These are phyloP conservation scores for Fusarium domesticum DNA, from an alignment of 2,329 filamentous ascomycete genomes.

Conservation along the genomic window DNA sequence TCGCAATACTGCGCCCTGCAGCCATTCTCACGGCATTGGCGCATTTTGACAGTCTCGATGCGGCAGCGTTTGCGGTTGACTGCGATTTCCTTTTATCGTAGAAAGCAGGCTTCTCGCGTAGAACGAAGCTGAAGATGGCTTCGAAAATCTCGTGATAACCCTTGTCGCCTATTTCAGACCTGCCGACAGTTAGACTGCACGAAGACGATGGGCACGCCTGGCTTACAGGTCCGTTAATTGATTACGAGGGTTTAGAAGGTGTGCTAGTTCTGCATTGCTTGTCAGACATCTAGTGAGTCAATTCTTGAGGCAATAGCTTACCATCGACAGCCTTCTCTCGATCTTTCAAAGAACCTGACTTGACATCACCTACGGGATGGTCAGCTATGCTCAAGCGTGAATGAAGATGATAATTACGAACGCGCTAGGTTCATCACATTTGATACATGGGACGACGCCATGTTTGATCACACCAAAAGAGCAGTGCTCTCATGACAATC, in stretches of 20 bases:
- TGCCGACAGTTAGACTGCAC: conserved; percentile 20
- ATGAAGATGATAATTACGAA: conserved; percentile 19
- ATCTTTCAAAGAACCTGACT: conserved; percentile 35
- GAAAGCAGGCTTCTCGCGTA: conserved; percentile 65
- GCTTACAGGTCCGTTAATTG: conserved; percentile 38
- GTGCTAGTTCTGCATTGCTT: conserved; percentile 34
- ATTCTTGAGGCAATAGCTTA: conserved; percentile 20
- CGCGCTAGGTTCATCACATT: conserved; percentile 37
- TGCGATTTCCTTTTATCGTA: conserved; percentile 52
- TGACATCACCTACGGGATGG: conserved; percentile 32
- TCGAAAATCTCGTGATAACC: conserved; percentile 81
- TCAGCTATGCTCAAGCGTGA: conserved; percentile 8
- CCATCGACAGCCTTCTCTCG: conserved; percentile 43
- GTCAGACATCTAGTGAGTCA: conserved; percentile 5
- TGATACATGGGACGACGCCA: conserved; percentile 34
- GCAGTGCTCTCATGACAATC: conserved; percentile 1
- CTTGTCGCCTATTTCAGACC: conserved; percentile 62
- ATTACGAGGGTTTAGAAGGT: conserved; percentile 39
- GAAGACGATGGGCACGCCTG: background rate
- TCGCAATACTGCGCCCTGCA: conserved; percentile 65
- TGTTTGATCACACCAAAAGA: conserved; percentile 19
- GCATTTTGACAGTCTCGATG: conserved; percentile 62
- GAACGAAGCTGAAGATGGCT: conserved; percentile 66
- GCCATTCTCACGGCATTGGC: conserved; percentile 69
- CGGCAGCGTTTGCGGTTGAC: conserved; percentile 45